phyloP scores from a whole-genome alignment of 192 early-diverging fungal genomes.

The Podochytrium sp. region DNA sequence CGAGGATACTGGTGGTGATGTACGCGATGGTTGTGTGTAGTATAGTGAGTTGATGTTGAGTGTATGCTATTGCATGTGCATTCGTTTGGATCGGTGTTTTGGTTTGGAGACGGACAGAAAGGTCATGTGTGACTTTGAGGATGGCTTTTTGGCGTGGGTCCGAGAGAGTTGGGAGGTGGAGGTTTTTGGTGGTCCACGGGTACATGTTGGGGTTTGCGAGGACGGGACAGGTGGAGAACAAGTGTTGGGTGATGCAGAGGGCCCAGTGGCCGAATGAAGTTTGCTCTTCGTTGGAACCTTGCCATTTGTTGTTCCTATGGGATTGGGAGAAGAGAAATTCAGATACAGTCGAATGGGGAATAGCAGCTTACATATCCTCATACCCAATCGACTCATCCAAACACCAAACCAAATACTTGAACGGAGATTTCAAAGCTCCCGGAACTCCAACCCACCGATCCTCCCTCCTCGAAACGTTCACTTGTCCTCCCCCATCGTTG shows the following conservation, averaged over 20 bases:
- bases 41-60: not conserved
- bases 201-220: slow-evolving; percentile 20
- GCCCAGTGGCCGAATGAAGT: slow-evolving; percentile 12
- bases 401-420: slow-evolving; percentile 22
- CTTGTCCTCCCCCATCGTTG: not conserved
- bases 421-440: slow-evolving; percentile 7
- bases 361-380: slow-evolving; percentile 3
- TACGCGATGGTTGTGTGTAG: not conserved
- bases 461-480: not conserved
- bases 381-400: slow-evolving; percentile 6
- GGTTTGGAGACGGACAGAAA: not conserved
- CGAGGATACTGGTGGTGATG: slow-evolving; percentile 4
- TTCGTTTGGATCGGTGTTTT: not conserved
- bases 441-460: slow-evolving; percentile 16
- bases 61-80: not conserved
- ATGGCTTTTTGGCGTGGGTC: slow-evolving; percentile 18
- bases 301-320: slow-evolving; percentile 3
- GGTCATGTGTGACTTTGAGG: slow-evolving; percentile 1
- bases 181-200: not conserved
- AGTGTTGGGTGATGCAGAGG: not conserved
- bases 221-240: slow-evolving; percentile 8
- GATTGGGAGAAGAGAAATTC: not conserved
- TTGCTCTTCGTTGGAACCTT: slow-evolving; percentile 1
- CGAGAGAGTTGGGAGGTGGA: slow-evolving; percentile 5
- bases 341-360: not conserved